These are phyloP conservation scores for Epichloe bromicola DNA, from an alignment of 2,329 filamentous ascomycete genomes.

Conservation along the genomic window DNA sequence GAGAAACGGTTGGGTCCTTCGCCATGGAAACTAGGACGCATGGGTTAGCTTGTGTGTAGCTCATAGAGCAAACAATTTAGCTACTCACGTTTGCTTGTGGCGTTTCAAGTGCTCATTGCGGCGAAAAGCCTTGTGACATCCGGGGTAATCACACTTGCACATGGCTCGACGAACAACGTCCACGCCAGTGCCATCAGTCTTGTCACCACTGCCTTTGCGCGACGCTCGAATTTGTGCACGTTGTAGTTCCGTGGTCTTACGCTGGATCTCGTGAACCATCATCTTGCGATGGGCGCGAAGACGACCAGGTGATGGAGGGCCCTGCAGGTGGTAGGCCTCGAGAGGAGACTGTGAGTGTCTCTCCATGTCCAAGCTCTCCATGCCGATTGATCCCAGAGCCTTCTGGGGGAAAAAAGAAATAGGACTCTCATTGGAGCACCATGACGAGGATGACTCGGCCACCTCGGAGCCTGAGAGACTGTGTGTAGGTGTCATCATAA, in stretches of 20 bases:
- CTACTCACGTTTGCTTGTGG: conserved; percentile 36
- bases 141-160: conserved; percentile 32
- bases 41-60: background rate
- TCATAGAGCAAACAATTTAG: background rate
- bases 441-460: conserved; percentile 23
- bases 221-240: conserved; percentile 23
- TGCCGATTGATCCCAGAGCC: conserved; percentile 16
- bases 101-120: conserved; percentile 44
- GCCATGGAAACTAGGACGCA: conserved; percentile 20
- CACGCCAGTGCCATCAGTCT: conserved; percentile 17
- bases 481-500: conserved; percentile 28
- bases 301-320: conserved; percentile 20
- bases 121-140: conserved; percentile 36
- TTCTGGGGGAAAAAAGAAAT: conserved; percentile 24
- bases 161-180: conserved; percentile 26
- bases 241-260: conserved; percentile 31
- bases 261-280: conserved; percentile 28
- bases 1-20: conserved; percentile 26
- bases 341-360: conserved; percentile 24
- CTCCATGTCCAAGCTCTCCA: conserved; percentile 23
- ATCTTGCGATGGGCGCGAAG: conserved; percentile 26
- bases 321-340: conserved; percentile 18
- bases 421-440: conserved; percentile 28
- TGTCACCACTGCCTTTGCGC: conserved; percentile 16
- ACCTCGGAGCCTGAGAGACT: conserved; percentile 27